These are phyloP conservation scores for Leonotis leonurus DNA, from an alignment of 257 asterid species.

Conservation along the genomic window DNA sequence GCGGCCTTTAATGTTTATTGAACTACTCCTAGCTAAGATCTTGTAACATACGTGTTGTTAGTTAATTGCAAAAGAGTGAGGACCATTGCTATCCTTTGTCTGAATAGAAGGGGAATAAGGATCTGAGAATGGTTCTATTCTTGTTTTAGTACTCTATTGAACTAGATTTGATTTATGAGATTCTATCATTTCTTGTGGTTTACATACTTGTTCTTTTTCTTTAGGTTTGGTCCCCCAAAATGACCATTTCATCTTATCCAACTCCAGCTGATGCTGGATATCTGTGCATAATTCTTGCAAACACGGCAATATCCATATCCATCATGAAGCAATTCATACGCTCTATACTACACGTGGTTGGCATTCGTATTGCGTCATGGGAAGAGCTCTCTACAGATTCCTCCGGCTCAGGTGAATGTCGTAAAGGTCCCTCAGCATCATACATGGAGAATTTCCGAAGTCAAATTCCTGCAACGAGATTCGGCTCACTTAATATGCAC, in stretches of 20 bases:
- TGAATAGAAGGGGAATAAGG: background rate
- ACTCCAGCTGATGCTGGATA: conserved; percentile 80
- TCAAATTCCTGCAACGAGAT: conserved; percentile 52
- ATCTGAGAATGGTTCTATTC: too few relatives aligned
- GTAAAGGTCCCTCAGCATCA: conserved; percentile 43
- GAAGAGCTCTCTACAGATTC: conserved; percentile 52
- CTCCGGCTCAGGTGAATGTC: conserved; percentile 33
- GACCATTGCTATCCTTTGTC: background rate
- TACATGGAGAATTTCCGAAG: conserved; percentile 62
- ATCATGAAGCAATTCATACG: conserved; percentile 55
- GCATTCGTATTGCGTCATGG: conserved; percentile 64
- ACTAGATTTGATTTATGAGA: background rate
- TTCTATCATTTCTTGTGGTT: background rate
- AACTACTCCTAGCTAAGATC: too few relatives aligned
- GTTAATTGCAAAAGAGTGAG: background rate
- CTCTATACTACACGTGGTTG: conserved; percentile 58
- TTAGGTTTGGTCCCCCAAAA: conserved; percentile 27
- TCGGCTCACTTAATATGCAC: conserved; percentile 35
- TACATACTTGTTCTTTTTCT: background rate
- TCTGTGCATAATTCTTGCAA: conserved; percentile 61
- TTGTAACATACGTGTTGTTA: background rate
- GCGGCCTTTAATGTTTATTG: too few relatives aligned
- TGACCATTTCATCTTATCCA: conserved; percentile 79
- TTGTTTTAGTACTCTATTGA: background rate
- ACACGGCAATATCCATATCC: conserved; percentile 76